Evolutionary conservation across 352 stramenopile species (phyloP).

Genomic region (Globisporangium apiculatum): DNA sequence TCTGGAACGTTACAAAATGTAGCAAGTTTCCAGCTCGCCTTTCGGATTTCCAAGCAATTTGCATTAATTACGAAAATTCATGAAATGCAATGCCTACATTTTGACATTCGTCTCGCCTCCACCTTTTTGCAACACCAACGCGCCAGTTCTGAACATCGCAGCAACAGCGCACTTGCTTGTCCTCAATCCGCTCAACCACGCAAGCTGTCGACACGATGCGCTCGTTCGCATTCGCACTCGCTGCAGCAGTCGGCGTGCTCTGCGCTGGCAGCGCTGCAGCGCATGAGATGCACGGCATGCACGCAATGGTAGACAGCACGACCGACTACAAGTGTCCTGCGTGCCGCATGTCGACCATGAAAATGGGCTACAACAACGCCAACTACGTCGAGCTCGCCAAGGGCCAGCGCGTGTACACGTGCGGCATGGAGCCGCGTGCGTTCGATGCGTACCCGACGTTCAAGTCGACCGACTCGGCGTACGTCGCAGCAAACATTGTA

Average conservation of each 20-base stretch:
- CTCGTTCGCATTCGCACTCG: slow-evolving; percentile 14
- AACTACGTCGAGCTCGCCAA: slow-evolving; percentile 61
- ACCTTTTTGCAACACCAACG: background rate
- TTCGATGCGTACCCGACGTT: slow-evolving; percentile 37
- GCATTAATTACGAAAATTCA: no score
- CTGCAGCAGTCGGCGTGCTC: slow-evolving; percentile 3
- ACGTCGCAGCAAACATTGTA: slow-evolving; percentile 73
- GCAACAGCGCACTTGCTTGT: background rate
- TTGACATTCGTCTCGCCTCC: background rate
- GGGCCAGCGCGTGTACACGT: slow-evolving; percentile 68
- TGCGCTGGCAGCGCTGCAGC: slow-evolving; percentile 16
- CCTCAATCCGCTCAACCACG: background rate
- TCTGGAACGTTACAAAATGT: no score
- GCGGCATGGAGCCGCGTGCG: slow-evolving; percentile 52
- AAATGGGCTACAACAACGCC: slow-evolving; percentile 42
- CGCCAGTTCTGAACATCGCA: slow-evolving; percentile 3
- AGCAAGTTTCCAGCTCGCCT: no score
- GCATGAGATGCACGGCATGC: slow-evolving; percentile 14
- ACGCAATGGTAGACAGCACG: slow-evolving; percentile 19
- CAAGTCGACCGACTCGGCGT: slow-evolving; percentile 59
- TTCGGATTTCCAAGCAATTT: no score
- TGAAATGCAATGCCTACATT: no score
- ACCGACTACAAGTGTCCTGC: slow-evolving; percentile 63
- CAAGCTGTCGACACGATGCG: background rate
- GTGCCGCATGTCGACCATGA: slow-evolving; percentile 59